Evolutionary conservation across 1,284 basidiomycete genomes (phyloP), one percentile per base, ranked within the genome.

Genomic region (Rhizopogon parksii): DNA sequence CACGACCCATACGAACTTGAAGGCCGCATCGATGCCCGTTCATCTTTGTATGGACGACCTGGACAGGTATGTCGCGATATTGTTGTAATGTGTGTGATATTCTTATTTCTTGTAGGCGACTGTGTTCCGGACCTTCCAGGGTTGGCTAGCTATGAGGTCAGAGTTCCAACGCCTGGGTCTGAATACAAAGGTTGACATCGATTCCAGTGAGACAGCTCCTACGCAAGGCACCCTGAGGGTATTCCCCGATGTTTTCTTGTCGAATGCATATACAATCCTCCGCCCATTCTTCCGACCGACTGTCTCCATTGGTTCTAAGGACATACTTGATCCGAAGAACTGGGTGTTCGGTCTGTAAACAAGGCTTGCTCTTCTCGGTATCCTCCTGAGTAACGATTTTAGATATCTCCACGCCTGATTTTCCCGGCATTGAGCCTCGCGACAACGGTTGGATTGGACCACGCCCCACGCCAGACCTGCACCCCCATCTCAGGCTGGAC

Each of bases 61-160:
- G 77, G 73, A 57, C 82, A 81, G 70, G 78, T 76, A 49, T 45
- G 61, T 24, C 40, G 27, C 15, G 27, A 19, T 15, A 8, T 8
- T 30, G 14, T 24, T 42, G 4, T 19, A 17, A 35, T 24, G 24
- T 25, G 17, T 53, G 21, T 11, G 46, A 34, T 39, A 46, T 11
- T 21, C 53, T 51, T 12, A 35, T 35, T 39, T 38, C 21, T 15
- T n/a, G 9, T 43, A 82, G 71, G 70, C 81, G 6, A 80, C 71
- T 36, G 79, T 92, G 3, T 91, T 92, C 69, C 72, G 90, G 43
- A 86, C 88, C 0, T 88, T 89, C 69, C 91, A 94, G 63, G 88
- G 86, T 30, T 85, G 84, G 83, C 66, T 84, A 17, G 76, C 83
- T 2, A 70, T 87, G 67, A 83, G 77, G 80, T 83, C 15, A 8